Base-by-base conservation (phyloP, 2,329 filamentous ascomycete species). In the Rutstroemia sydowiana region DNA sequence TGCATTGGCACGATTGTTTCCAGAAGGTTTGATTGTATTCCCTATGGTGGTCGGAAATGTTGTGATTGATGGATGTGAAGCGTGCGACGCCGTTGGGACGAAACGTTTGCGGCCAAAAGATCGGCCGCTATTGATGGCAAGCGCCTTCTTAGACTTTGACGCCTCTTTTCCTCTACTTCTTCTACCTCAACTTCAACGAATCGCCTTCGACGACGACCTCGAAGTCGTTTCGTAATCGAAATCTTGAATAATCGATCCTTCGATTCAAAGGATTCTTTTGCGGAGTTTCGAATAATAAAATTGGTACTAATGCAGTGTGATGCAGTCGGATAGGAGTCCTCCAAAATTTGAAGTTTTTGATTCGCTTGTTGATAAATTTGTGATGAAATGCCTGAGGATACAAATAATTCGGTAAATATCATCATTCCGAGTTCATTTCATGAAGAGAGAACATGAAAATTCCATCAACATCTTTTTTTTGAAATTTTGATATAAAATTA, bases 31-130 rank as follows among this genome's bases (percentile, higher is more conserved):
- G 40, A 44, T 39, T 45, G 34, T 18, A 18, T 37, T 37, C 9
- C 32, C 37, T 61, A 62, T 52, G 59, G 60, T 50, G 59, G 59
- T 37, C 52, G 49, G 23, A 43, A 48, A 51, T 40, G 42, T 54
- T 39, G 46, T 52, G 50, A 55, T 48, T 50, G 57, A 42, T 48
- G 58, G 57, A 20, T 45, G 57, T 52, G 48, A 55, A 53, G 55
- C 57, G 52, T 62, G 61, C 46, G 62, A 63, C 51, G 62, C 63
- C 63, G 61, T 61, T 63, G 57, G 53, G 53, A 55, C 57, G 59
- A 50, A 57, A 56, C 54, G 54, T 57, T 55, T 31, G 56, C 51
- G 59, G 57, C 55, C 48, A 28, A 26, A 37, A 40, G 44, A 41
- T 41, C 21, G 51, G 45, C 34, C 45, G 51, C 49, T 31, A 39